Percentiles rank a stretch among this genome's conserved stretches.
phyloP scores from a whole-genome alignment of 306 rosid species.

The Fragaria nilgerrensis region DNA sequence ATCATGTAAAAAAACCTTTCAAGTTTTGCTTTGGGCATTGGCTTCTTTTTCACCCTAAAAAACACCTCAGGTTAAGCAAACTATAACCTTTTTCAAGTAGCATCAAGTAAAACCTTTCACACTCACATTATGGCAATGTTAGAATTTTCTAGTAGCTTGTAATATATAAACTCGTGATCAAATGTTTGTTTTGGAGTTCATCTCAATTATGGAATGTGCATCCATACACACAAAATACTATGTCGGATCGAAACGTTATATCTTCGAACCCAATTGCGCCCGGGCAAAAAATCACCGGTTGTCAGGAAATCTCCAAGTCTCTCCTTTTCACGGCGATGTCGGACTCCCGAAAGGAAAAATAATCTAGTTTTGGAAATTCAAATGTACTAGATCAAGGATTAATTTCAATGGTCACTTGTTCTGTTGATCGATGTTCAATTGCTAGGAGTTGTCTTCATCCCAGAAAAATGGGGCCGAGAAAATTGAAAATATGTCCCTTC shows the following conservation, averaged over 20 bases:
- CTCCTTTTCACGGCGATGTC: too few species aligned
- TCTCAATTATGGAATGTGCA: too few species aligned
- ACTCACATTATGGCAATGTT: not conserved
- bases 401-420: too few species aligned
- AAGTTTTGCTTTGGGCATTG: not conserved
- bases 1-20: not conserved
- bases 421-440: not conserved
- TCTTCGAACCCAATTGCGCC: too few species aligned
- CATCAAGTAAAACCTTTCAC: not conserved
- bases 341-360: too few species aligned
- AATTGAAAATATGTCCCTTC: not conserved
- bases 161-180: not conserved
- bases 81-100: not conserved
- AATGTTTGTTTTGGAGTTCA: not conserved
- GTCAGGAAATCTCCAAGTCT: too few species aligned
- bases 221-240: too few species aligned
- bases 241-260: too few species aligned
- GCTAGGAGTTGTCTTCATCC: not conserved
- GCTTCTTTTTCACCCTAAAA: not conserved
- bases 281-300: too few species aligned
- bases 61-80: not conserved
- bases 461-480: not conserved
- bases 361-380: too few species aligned
- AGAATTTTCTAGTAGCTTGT: not conserved
- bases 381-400: too few species aligned